Base-by-base conservation (phyloP, 23 red algal species). In the Gracilaria gracilis region DNA sequence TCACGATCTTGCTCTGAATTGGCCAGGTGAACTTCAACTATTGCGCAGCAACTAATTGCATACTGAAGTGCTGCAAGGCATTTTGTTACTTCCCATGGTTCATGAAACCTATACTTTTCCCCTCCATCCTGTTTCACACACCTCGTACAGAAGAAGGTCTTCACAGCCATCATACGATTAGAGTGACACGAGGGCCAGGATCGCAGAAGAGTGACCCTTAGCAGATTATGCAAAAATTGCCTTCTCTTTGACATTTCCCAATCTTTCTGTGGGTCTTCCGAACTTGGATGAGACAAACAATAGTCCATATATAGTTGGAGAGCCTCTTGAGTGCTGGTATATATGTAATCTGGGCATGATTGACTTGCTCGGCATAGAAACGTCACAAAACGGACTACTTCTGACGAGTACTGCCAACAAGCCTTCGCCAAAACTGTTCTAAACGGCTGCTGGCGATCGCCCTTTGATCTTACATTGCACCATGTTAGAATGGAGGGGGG, bases 71-170 rank as follows among this genome's bases (percentile, higher is more conserved):
- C 69, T 46, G 33, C 69, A 21, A 75, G 69, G 6, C 3, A n/a
- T 19, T 47, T 47, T 27, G 69, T 44, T 44, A 75, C 19, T 46
- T 75, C 35, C 69, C 69, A 75, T 7, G 69, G 16, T 75, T 44
- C 69, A n/a, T 40, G n/a, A 46, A 75, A 75, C 16, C 69, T 40
- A 21, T 46, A 31, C 24, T 32, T 75, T 27, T 46, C 37, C n/a
- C 29, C 69, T 21, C 36, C 39, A 46, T 40, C n/a, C 1, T 44
- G 0, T 15, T 75, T 40, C 13, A 75, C 35, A 44, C 35, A 46
- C 19, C 37, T 21, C n/a, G 16, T 9, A n/a, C 36, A 44, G 20
- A 75, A 40, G 69, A 44, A 44, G 1, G 35, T 75, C n/a, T 75
- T 75, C 37, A 75, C 35, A 21, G 9, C 69, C 35, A 75, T 65